phyloP scores from a whole-genome alignment of 2,329 filamentous ascomycete species.

The Alternaria brassicae region DNA sequence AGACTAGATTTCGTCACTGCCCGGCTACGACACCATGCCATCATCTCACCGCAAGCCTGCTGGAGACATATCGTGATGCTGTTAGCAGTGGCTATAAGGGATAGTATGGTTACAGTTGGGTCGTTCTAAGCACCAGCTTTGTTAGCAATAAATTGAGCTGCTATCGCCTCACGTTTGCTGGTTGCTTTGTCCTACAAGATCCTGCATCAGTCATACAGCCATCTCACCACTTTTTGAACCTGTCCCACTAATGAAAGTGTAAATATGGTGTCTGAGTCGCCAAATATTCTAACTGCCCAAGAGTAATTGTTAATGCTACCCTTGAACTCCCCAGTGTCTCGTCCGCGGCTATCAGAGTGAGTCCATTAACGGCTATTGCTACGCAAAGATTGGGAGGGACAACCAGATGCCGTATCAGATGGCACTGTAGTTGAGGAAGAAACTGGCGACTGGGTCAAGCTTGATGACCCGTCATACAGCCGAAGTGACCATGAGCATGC shows the following conservation, averaged over 20 bases:
- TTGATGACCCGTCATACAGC: constrained; percentile 8
- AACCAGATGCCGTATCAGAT: constrained; percentile 10
- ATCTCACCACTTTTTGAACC: accelerated
- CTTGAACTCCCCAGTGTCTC: background rate
- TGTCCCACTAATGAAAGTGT: background rate
- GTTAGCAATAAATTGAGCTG: background rate
- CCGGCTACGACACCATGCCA: too few relatives aligned
- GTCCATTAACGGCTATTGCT: background rate
- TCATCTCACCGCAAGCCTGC: too few relatives aligned
- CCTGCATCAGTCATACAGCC: background rate
- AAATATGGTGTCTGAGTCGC: background rate
- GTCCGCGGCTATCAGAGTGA: background rate
- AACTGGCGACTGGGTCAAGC: constrained; percentile 16
- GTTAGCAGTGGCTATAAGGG: background rate
- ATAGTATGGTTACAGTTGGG: background rate
- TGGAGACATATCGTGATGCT: too few relatives aligned
- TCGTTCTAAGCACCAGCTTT: background rate
- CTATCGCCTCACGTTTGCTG: background rate
- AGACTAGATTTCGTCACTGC: too few relatives aligned
- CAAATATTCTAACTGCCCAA: background rate
- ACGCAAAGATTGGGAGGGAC: constrained; percentile 5
- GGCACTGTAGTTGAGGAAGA: constrained; percentile 12
- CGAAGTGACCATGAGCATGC: background rate
- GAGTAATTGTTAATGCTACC: background rate
- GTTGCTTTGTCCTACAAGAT: background rate